These are phyloP conservation scores for Aegilops sharonensis DNA, from an alignment of 176 grass and related monocot species.

Conservation along the genomic window DNA sequence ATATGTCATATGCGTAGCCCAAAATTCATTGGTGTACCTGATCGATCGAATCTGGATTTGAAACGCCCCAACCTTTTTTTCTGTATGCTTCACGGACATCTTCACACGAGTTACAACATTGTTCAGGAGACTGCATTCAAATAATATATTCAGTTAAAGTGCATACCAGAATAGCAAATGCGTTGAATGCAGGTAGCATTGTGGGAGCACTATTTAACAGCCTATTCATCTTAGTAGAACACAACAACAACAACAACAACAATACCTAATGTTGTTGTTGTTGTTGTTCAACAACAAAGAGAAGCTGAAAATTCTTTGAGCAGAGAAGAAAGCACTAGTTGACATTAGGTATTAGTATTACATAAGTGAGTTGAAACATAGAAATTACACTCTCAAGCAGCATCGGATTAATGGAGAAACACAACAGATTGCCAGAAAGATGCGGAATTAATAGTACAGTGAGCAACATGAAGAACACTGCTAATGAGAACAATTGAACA, in stretches of 20 bases:
- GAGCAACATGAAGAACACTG: neutral
- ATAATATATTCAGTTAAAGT: conserved; percentile 23
- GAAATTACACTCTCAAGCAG: neutral
- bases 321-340: neutral
- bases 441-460: neutral
- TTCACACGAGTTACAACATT: conserved; percentile 97
- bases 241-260: neutral
- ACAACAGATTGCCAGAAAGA: neutral
- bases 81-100: conserved; percentile 95
- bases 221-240: conserved; percentile 5
- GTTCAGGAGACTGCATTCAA: conserved; percentile 68
- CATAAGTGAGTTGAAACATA: conserved; percentile 11
- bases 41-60: conserved; percentile 82
- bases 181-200: neutral
- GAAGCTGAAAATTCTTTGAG: neutral
- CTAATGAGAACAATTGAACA: conserved; percentile 9
- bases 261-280: no score
- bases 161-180: conserved; percentile 16
- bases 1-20: neutral
- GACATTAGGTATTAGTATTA: neutral
- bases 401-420: neutral
- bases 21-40: conserved; percentile 54
- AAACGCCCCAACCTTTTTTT: conserved; percentile 93
- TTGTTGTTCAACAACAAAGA: neutral
- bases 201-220: conserved; percentile 1